Base-by-base conservation (phyloP, 164 flowering plant species). In the Cinnamomum chago region DNA sequence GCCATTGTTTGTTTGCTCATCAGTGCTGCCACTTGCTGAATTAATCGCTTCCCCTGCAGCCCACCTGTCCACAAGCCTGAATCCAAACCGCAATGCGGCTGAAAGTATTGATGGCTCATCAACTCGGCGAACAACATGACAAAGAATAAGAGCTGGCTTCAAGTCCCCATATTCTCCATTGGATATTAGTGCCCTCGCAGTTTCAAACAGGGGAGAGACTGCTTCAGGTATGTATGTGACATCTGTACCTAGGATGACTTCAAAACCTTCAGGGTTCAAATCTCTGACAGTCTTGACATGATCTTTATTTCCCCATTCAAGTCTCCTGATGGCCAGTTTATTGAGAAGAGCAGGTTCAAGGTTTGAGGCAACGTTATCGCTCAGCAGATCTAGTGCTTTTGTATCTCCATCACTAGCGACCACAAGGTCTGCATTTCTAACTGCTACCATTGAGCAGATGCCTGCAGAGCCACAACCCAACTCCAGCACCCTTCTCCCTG, bases 391-490 rank as follows among this genome's bases (percentile, higher is more conserved):
- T 12, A 95, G 87, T 12, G 93, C 90, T 72, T 74, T 84, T 6
- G 76, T 0, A 75, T 95, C 98, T 67, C 93, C 97, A 82, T 95
- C 98, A 2, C 97, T 90, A 47, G 97, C 94, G 70, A 91, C 88
- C 52, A 92, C 94, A 5, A 88, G 82, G 51, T 86, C 85, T 18
- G 98, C 97, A 73, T 84, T 83, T 79, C 68, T 64, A 35, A 77
- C 89, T 52, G 99, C 89, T 79, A 92, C 80, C 98, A 95, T 92
- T 23, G 99, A 90, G 79, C 97, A 92, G 72, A 95, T 84, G 35
- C 99, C 99, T 0, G 81, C 83, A 72, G 93, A 89, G 64, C 99
- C 99, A 73, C 89, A 84, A 17, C 99, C 99, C 80, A 95, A 81
- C 77, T 95, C 99, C 67, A 95, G 83, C 28, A 95, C 92, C 77